phyloP scores from a whole-genome alignment of 108 stramenopile genomes.

The Nitzschia sp. region DNA sequence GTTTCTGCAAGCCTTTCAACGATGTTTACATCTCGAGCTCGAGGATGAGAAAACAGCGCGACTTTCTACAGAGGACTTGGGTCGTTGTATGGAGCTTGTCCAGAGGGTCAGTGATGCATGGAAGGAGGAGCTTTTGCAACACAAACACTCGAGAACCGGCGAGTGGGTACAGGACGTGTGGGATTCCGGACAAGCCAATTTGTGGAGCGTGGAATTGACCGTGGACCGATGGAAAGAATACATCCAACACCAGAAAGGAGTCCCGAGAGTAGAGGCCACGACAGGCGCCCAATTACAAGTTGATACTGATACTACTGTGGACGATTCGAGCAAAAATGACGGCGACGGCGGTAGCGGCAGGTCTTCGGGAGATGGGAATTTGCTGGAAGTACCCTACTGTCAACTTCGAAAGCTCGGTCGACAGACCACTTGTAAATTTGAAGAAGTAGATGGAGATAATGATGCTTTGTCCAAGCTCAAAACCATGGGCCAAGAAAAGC shows the following conservation, averaged over 20 bases:
- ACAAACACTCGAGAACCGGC: constrained; percentile 2
- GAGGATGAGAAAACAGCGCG: not conserved
- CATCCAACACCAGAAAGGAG: too few species aligned
- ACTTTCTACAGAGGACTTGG: not conserved
- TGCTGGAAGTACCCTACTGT: constrained; percentile 4
- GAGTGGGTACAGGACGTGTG: constrained; percentile 26
- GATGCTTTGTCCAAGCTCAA: not conserved
- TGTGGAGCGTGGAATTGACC: constrained; percentile 4
- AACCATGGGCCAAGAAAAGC: not conserved
- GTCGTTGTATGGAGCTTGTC: constrained; percentile 19
- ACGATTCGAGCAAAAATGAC: not conserved
- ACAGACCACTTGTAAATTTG: not conserved
- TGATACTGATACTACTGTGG: not conserved
- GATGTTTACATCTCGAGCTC: not conserved
- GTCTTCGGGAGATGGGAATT: not conserved
- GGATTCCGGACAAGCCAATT: constrained; percentile 4
- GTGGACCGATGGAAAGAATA: not conserved
- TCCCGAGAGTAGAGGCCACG: too few species aligned
- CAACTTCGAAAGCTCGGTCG: constrained; percentile 20
- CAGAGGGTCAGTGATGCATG: constrained; percentile 11
- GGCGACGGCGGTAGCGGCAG: not conserved
- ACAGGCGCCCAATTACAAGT: too few species aligned
- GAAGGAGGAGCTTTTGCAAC: constrained; percentile 1
- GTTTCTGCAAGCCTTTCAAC: constrained; percentile 23
- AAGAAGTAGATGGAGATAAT: not conserved